phyloP scores from a whole-genome alignment of 495 filamentous ascomycete species.

The Aspergillus egyptiacus region DNA sequence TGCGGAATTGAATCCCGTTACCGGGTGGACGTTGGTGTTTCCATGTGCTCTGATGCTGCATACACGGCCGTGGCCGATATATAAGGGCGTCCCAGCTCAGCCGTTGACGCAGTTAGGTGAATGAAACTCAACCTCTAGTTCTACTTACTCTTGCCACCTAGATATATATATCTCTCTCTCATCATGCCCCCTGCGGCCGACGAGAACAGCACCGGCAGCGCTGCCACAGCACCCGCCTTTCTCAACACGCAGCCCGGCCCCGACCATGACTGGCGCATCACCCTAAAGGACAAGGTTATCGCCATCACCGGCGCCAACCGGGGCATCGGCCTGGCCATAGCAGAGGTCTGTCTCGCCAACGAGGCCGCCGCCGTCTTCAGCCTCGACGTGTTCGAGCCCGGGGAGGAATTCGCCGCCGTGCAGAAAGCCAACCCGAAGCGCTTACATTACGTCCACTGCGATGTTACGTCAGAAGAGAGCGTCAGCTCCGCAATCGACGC shows the following conservation, averaged over 20 bases:
- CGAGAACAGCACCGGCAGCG: background rate
- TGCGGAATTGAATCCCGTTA: too few species aligned
- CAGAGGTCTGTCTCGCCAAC: conserved; percentile 37
- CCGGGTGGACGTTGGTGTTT: too few species aligned
- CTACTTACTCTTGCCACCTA: background rate
- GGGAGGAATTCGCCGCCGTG: conserved; percentile 31
- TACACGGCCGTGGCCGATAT: background rate
- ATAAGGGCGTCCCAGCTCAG: background rate
- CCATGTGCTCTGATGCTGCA: background rate
- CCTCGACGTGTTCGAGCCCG: conserved; percentile 35
- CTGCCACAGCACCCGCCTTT: background rate
- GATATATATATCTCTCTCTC: background rate
- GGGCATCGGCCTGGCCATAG: conserved; percentile 36
- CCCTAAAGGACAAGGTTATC: conserved; percentile 21
- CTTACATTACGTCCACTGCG: conserved; percentile 29
- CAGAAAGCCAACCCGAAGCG: conserved; percentile 24
- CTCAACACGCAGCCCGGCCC: background rate
- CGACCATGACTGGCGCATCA: conserved; percentile 10
- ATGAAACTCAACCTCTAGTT: background rate
- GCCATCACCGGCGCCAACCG: conserved; percentile 12
- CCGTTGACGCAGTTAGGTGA: too few species aligned
- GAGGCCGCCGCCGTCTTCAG: conserved; percentile 35
- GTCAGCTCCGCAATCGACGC: conserved; percentile 33
- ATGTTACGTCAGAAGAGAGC: conserved; percentile 34
- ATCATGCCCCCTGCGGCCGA: background rate